Evolutionary conservation across 345 rosid species (phyloP).

Genomic region (Bruguiera gymnorhiza): DNA sequence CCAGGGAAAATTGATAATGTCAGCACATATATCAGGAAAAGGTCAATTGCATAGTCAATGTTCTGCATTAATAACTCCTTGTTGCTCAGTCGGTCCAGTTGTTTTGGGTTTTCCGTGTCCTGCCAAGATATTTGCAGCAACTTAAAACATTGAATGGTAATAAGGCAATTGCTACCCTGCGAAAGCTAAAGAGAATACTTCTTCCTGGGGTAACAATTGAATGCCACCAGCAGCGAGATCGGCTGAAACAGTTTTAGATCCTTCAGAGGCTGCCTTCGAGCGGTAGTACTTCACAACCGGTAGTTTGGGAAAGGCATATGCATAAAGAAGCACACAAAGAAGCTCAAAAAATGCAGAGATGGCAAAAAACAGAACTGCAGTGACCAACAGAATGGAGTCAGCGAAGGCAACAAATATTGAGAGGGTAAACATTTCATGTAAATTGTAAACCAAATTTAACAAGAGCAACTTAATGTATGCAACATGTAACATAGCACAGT

Average conservation of each 20-base stretch:
- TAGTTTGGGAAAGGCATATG: slow-evolving; percentile 54
- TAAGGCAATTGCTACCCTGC: background rate
- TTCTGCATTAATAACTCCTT: slow-evolving; percentile 49
- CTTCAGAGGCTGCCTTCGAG: slow-evolving; percentile 80
- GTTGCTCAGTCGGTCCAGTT: slow-evolving; percentile 42
- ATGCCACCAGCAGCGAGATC: slow-evolving; percentile 85
- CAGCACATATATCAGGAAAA: slow-evolving; percentile 57
- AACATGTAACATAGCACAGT: no score
- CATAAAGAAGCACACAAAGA: slow-evolving; percentile 61
- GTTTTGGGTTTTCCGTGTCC: slow-evolving; percentile 36
- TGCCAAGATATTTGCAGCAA: background rate
- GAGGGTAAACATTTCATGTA: no score
- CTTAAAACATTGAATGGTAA: background rate
- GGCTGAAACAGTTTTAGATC: slow-evolving; percentile 70
- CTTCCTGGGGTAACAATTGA: slow-evolving; percentile 23
- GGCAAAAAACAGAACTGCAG: slow-evolving; percentile 61
- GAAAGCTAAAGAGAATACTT: slow-evolving; percentile 15
- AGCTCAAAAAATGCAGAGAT: slow-evolving; percentile 58
- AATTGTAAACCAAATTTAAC: background rate
- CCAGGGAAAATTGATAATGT: slow-evolving; percentile 85
- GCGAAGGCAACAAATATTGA: background rate
- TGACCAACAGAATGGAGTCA: background rate
- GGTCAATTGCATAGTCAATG: slow-evolving; percentile 53
- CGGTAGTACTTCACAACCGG: slow-evolving; percentile 80
- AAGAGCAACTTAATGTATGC: background rate